phyloP scores from a whole-genome alignment of 176 grass and related monocot genomes.

The Alopecurus myosuroides region DNA sequence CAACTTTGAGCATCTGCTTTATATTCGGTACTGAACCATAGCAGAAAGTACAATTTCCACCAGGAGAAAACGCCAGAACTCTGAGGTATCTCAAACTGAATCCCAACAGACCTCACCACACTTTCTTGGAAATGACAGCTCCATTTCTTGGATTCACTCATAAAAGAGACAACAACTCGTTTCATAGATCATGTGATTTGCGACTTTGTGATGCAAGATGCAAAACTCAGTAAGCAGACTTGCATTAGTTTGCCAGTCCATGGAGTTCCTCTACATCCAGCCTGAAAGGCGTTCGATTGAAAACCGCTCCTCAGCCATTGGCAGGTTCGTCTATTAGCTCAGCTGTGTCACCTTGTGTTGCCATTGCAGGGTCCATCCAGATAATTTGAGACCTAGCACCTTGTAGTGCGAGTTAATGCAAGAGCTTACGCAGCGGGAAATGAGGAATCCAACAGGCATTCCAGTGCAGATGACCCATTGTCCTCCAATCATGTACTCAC shows the following conservation, averaged over 20 bases:
- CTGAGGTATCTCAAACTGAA: not conserved
- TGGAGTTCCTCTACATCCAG: not conserved
- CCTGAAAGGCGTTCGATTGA: not conserved
- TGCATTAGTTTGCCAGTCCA: not conserved
- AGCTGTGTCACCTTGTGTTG: not conserved
- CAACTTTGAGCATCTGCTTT: not conserved
- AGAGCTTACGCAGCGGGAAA: not conserved
- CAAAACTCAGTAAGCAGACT: not conserved
- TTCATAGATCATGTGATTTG: not conserved
- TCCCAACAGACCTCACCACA: not conserved
- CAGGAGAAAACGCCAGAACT: not conserved
- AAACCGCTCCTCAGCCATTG: not conserved
- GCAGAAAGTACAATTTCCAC: not conserved
- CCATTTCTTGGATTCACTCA: not conserved
- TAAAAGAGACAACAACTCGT: not conserved
- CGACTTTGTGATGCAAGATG: not conserved
- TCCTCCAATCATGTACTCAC: not conserved
- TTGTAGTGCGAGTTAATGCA: not conserved
- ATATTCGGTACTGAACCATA: not conserved
- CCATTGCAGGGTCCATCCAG: not conserved
- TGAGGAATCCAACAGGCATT: not conserved
- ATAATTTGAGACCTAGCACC: not conserved
- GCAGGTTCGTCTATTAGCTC: not conserved
- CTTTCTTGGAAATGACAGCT: not conserved
- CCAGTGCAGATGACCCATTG: not conserved